phyloP scores from a whole-genome alignment of 441 rosid species.

The Macaranga tanarius region DNA sequence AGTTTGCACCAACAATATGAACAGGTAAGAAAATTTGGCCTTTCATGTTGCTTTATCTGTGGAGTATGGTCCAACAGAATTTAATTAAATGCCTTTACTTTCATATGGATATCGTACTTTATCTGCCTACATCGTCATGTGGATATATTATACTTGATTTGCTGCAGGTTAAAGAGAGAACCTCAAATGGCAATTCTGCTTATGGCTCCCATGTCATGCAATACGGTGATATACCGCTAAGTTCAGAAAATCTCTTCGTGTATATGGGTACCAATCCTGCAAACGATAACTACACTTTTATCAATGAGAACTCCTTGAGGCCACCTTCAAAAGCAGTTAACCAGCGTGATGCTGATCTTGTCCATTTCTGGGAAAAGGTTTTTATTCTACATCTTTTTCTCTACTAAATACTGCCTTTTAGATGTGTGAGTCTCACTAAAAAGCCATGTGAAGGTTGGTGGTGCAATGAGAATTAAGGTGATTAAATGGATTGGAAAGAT shows the following conservation, averaged over 20 bases:
- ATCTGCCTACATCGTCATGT: neutral
- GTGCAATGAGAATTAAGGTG: neutral
- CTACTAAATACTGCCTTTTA: neutral
- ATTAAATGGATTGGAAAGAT: neutral
- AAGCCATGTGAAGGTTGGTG: neutral
- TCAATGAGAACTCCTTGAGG: constrained; percentile 55
- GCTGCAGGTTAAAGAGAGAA: constrained; percentile 80
- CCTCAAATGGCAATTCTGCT: constrained; percentile 41
- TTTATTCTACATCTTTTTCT: constrained; percentile 8
- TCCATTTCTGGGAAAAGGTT: constrained; percentile 92
- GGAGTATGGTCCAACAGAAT: neutral
- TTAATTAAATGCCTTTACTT: neutral
- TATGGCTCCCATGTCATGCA: constrained; percentile 96
- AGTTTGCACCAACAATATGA: constrained; percentile 79
- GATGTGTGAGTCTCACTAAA: neutral
- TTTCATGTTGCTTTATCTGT: neutral
- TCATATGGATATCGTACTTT: neutral
- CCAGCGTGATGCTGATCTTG: constrained; percentile 95
- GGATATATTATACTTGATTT: constrained; percentile 26
- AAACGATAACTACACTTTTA: constrained; percentile 72
- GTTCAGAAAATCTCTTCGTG: constrained; percentile 48
- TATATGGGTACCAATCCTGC: constrained; percentile 91
- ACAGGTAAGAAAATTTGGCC: constrained; percentile 45
- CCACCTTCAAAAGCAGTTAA: constrained; percentile 61
- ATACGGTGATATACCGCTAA: constrained; percentile 63